Evolutionary conservation across 257 asterid species (phyloP).

Genomic region (Nicotiana benthamiana): DNA sequence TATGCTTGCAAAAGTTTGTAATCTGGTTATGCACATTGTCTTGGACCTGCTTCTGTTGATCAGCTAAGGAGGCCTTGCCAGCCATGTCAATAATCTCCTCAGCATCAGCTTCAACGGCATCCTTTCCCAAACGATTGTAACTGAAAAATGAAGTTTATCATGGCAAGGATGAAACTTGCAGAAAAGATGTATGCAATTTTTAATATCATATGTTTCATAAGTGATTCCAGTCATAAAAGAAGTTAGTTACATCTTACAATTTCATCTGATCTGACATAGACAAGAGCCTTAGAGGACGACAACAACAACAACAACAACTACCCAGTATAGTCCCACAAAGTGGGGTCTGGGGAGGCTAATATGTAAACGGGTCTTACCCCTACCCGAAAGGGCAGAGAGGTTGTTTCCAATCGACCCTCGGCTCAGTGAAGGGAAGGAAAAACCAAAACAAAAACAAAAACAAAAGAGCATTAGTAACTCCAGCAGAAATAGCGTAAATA

Average conservation of each 20-base stretch:
- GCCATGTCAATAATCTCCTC: slow-evolving; percentile 84
- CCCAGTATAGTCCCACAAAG: too few relatives aligned
- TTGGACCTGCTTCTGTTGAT: slow-evolving; percentile 86
- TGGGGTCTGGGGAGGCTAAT: too few relatives aligned
- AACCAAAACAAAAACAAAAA: too few relatives aligned
- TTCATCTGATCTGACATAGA: background rate
- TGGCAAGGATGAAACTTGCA: slow-evolving; percentile 14
- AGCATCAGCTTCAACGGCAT: slow-evolving; percentile 73
- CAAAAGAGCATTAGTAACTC: too few relatives aligned
- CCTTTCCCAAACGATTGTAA: slow-evolving; percentile 68
- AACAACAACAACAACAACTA: too few relatives aligned
- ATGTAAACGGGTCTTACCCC: too few relatives aligned
- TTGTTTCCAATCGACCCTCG: too few relatives aligned
- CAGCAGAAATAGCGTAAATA: too few relatives aligned
- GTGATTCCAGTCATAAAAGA: background rate
- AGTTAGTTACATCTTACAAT: background rate
- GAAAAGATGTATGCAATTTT: background rate
- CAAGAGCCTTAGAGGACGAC: background rate
- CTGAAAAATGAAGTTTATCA: slow-evolving; percentile 30
- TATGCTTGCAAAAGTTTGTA: slow-evolving; percentile 37
- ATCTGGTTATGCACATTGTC: slow-evolving; percentile 78
- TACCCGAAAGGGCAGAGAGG: too few relatives aligned
- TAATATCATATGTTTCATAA: background rate
- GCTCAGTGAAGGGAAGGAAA: too few relatives aligned
- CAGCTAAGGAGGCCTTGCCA: slow-evolving; percentile 49